Evolutionary conservation across 1,284 basidiomycete species (phyloP), one percentile per base, ranked within the genome.

Genomic region (Sanguinoderma infundibulare): DNA sequence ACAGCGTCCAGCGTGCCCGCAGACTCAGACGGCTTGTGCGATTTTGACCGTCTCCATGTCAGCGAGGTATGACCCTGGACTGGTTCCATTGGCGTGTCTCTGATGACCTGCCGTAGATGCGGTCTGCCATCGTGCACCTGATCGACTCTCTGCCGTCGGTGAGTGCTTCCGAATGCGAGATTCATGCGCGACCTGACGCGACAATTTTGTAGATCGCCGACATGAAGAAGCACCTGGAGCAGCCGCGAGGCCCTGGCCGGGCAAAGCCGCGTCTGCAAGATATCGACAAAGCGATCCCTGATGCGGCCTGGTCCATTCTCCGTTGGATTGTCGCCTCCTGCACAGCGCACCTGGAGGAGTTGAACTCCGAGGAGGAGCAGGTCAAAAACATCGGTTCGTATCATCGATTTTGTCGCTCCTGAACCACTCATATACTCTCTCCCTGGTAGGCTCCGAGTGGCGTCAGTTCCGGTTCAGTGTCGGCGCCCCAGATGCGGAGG

Each of bases 271-370:
- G 77, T 51, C 70, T 88, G 54, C 76, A 77, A 61, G 82, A 85
- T 22, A 74, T 86, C 56, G 79, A 84, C 62, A 71, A 77, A 1
- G 59, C 67, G 0, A 69, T 87, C 30, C 71, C 79, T 4, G 80
- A 83, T 9, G 85, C 86, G 5, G 84, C 86, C 2, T 89, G 87
- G 87, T 77, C 78, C 2, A 70, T 88, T 38, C 72, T 89, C 32
- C 79, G 86, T 53, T 89, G 87, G 87, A 83, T 82, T 74, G 79
- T 89, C 32, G 86, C 84, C 0, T 89, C 87, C 15, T 88, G 86
- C 68, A 87, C 86, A 0, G 85, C 87, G 1, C 80, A 87, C 66
- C 75, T 89, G 2, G 85, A 89, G 72, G 85, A 87, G 63, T 80
- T 87, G n/a, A 77, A 76, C 3, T 70, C 77, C 3, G 72, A 73